Percentiles rank a stretch among this genome's conserved stretches.
These are phyloP conservation scores for Phaeosphaeria sp. DNA, from an alignment of 2,329 filamentous ascomycete species.

Conservation along the genomic window DNA sequence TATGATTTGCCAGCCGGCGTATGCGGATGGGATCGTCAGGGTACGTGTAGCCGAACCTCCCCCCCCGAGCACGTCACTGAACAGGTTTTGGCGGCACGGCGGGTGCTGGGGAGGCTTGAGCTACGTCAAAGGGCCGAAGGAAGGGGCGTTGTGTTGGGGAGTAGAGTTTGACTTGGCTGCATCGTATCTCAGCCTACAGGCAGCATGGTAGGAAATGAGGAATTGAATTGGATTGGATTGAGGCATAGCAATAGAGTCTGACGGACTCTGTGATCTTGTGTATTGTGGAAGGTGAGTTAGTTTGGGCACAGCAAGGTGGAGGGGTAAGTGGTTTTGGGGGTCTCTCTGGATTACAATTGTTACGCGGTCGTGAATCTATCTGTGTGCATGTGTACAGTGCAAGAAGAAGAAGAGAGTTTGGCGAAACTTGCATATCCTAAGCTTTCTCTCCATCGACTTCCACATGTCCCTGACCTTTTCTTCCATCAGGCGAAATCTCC, in stretches of 20 bases:
- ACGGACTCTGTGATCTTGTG: too few species aligned
- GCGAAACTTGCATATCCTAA: background rate
- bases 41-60: background rate
- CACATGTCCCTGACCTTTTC: background rate
- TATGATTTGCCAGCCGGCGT: background rate
- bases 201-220: too few species aligned
- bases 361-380: background rate
- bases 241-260: too few species aligned
- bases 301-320: too few species aligned
- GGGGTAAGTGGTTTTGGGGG: background rate
- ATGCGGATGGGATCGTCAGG: constrained; percentile 1
- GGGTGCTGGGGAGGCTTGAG: background rate
- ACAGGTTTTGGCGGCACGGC: background rate
- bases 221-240: too few species aligned
- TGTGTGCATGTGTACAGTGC: background rate
- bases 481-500: background rate
- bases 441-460: background rate
- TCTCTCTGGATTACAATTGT: background rate
- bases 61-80: background rate
- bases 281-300: too few species aligned
- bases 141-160: background rate
- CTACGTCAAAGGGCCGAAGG: background rate
- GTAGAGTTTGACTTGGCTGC: too few species aligned
- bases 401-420: background rate
- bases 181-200: too few species aligned